phyloP scores from a whole-genome alignment of 371 early-diverging fungal species.

The Smittium mucronatum region DNA sequence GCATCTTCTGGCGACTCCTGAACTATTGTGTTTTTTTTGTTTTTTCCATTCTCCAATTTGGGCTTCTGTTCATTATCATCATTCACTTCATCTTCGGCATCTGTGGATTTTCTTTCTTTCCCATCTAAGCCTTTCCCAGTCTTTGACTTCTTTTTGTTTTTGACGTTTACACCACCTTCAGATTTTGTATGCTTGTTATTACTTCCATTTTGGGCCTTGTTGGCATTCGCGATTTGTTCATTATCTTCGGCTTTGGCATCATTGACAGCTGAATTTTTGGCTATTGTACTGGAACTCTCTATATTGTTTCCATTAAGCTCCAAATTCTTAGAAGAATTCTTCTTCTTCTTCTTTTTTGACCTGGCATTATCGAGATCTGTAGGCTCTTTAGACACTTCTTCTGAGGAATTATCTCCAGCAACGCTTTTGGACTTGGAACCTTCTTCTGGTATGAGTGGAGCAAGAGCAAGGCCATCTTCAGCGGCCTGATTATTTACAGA shows the following conservation, averaged over 20 bases:
- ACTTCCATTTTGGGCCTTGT: no score
- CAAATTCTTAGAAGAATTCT: neutral
- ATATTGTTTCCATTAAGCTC: no score
- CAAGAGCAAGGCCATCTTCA: no score
- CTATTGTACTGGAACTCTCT: no score
- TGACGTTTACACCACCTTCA: no score
- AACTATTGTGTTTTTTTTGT: neutral
- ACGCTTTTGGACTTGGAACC: no score
- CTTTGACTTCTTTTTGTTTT: conserved; percentile 5
- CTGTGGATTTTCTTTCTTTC: neutral
- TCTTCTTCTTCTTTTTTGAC: neutral
- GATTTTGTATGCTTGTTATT: neutral
- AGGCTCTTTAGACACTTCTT: neutral
- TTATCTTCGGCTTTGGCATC: neutral
- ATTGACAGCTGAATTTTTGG: neutral
- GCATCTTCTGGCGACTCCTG: neutral
- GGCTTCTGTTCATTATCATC: neutral
- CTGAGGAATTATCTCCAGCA: neutral
- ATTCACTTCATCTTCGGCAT: neutral
- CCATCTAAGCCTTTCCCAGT: no score
- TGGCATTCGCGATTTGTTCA: neutral
- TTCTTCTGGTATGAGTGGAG: no score
- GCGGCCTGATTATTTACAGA: neutral
- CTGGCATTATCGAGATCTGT: neutral
- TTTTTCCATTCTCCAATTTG: conserved; percentile 5